Evolutionary conservation across 75 land plant genomes (phyloP), one percentile per base, ranked within the genome.

Genomic region (Larix kaempferi): DNA sequence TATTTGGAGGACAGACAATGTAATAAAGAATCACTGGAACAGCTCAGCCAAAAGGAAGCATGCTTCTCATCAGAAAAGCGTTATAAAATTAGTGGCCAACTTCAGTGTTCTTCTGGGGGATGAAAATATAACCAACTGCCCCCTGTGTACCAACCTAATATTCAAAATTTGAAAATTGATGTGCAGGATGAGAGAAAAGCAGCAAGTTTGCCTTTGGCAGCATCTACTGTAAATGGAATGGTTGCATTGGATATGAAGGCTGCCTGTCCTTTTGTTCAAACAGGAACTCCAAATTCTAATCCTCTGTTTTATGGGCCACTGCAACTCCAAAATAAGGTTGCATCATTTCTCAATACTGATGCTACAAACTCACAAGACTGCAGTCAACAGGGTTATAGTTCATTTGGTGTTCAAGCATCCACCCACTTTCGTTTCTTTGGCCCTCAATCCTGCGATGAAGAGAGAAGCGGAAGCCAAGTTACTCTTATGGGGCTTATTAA

Each of bases 1-100:
- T n/a, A n/a, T n/a, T n/a, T n/a, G n/a, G n/a, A 94, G 98, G 92
- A 89, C 95, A 17, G 98, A 94, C 86, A 94, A 94, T 90, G 84
- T 95, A 10, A 92, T 94, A 80, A 94, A 94, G 77, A 94, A 94
- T 72, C 98, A 94, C 56, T 94, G 98, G 98, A 87, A 94, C 83
- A 92, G 95, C 74, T 89, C 95, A 17, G 88, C 91, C 56, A 94
- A 89, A 78, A 94, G 93, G 86, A 94, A 90, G 52, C 52, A 6
- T 44, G 52, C 7, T 44, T 44, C 8, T 44, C 52, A 44, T 44
- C 52, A 44, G 52, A 44, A 44, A 44, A 44, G 52, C 52, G 10
- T 44, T 7, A 44, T 44, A 44, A 44, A 44, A 44, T 44, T 7
- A 44, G 52, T 44, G 52, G 52, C 52, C 52, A 44, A 8, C 52